Percentiles rank a stretch among this genome's conserved stretches.
Conservation (phyloP, 1,139 yeast species). For the Blastobotrys arbuscula region DNA sequence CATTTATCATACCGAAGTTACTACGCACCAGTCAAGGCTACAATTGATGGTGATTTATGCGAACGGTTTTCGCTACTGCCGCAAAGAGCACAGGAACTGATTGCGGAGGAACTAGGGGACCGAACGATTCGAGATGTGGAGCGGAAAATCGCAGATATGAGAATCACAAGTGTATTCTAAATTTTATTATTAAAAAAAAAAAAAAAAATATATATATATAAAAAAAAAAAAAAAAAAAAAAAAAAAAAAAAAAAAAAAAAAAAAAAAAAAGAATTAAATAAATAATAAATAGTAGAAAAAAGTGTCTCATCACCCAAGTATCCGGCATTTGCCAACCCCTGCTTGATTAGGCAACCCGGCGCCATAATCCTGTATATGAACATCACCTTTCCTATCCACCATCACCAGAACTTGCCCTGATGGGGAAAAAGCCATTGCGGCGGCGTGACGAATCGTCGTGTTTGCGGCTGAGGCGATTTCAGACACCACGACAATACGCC, state of each 20-base stretch:
- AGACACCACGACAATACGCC: constrained; percentile 63
- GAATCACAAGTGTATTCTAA: constrained; percentile 43
- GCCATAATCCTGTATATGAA: constrained; percentile 79
- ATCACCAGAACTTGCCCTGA: constrained; percentile 76
- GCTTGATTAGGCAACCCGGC: constrained; percentile 74
- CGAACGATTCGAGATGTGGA: constrained; percentile 56
- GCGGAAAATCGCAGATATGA: constrained; percentile 52
- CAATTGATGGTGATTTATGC: constrained; percentile 83
- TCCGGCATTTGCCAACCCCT: constrained; percentile 66
- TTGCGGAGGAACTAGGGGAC: constrained; percentile 49
- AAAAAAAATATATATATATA: not conserved
- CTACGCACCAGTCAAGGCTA: constrained; percentile 68
- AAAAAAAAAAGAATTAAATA: not conserved
- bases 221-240: constrained; percentile 5
- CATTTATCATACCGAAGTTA: constrained; percentile 66
- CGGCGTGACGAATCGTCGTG: constrained; percentile 47
- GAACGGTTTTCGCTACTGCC: constrained; percentile 48
- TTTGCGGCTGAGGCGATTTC: constrained; percentile 65
- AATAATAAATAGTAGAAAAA: not conserved
- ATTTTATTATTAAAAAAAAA: not conserved
- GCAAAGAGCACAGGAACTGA: constrained; percentile 38
- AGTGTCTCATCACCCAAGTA: constrained; percentile 19
- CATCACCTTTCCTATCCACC: constrained; percentile 73
- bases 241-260: not conserved
- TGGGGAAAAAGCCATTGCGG: constrained; percentile 65